A percentile compares a stretch with the other conserved stretches of the same genome.
phyloP scores from a whole-genome alignment of 2,329 filamentous ascomycete species.

The Mycosphaerella sp. region DNA sequence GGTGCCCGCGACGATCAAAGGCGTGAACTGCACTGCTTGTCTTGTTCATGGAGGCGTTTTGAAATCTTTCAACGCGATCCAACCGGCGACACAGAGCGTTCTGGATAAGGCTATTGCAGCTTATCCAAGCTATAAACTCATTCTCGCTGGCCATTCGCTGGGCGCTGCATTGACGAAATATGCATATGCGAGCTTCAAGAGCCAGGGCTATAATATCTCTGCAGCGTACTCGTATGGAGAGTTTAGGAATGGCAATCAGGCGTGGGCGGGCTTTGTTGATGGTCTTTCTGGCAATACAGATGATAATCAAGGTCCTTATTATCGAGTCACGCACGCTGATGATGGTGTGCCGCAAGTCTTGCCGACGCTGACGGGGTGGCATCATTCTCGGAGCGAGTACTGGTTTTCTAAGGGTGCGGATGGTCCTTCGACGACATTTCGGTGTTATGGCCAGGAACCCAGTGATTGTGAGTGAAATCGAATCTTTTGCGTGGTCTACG shows the following conservation, averaged over 20 bases:
- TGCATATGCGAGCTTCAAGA: conserved; percentile 6
- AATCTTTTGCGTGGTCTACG: not conserved
- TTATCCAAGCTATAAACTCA: conserved; percentile 6
- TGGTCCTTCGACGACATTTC: not conserved
- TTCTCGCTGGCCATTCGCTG: conserved; percentile 10
- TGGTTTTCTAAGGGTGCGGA: conserved; percentile 9
- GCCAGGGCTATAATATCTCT: conserved; percentile 2
- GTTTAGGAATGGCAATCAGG: conserved; percentile 9
- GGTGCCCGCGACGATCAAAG: conserved; percentile 8
- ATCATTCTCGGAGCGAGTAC: conserved; percentile 9
- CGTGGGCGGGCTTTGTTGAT: conserved; percentile 7
- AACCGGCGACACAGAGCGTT: conserved; percentile 1
- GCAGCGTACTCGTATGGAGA: conserved; percentile 11
- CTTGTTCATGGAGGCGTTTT: conserved; percentile 10
- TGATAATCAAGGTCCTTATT: conserved; percentile 2
- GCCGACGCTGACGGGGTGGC: not conserved
- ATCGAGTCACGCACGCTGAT: conserved; percentile 12
- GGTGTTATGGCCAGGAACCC: conserved; percentile 5
- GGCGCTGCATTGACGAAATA: conserved; percentile 9
- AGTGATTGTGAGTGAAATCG: conserved; percentile 1
- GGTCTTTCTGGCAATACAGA: conserved; percentile 1
- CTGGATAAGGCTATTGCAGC: not conserved
- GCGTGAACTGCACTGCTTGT: conserved; percentile 9
- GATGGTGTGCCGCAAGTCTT: conserved; percentile 9
- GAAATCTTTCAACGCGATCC: conserved; percentile 7